Percentiles rank a stretch among this genome's conserved stretches.
Evolutionary conservation across 75 land plant genomes (phyloP).

Genomic region (Adiantum capillusveneris): DNA sequence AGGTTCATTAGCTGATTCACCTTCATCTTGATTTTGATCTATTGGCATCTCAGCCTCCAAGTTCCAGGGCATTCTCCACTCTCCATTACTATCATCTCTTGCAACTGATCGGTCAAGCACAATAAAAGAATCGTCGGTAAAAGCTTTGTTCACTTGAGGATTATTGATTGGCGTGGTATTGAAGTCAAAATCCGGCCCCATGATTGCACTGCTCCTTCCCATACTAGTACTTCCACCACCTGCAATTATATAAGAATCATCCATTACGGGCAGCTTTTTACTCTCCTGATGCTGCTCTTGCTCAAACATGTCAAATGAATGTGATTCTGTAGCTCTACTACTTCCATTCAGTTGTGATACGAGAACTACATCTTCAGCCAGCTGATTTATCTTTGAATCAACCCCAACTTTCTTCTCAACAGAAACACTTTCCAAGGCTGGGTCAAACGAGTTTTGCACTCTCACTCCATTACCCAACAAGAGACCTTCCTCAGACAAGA

Average conservation of each 20-base stretch:
- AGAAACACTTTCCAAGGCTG: too few species aligned
- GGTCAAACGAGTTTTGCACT: too few species aligned
- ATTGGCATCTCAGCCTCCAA: slow-evolving; percentile 48
- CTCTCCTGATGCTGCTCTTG: not conserved
- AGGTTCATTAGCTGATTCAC: not conserved
- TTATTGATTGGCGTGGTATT: not conserved
- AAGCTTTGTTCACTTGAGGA: not conserved
- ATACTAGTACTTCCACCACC: not conserved
- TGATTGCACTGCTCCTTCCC: not conserved
- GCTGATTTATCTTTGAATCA: too few species aligned
- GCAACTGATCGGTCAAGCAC: slow-evolving; percentile 39
- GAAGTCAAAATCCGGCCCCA: slow-evolving; percentile 1
- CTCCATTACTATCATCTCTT: slow-evolving; percentile 18
- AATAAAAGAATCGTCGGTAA: slow-evolving; percentile 12
- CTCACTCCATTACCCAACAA: too few species aligned
- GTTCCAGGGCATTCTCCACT: slow-evolving; percentile 32
- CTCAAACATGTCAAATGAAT: not conserved
- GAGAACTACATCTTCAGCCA: too few species aligned
- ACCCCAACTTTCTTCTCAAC: too few species aligned
- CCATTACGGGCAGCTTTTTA: slow-evolving; percentile 10
- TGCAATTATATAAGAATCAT: slow-evolving; percentile 55
- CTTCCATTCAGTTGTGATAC: too few species aligned
- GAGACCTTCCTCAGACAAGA: not conserved
- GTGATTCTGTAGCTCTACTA: not conserved
- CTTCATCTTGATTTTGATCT: slow-evolving; percentile 10